Conservation (phyloP, 2,329 filamentous ascomycete species). For the Trichoderma semiorbis region DNA sequence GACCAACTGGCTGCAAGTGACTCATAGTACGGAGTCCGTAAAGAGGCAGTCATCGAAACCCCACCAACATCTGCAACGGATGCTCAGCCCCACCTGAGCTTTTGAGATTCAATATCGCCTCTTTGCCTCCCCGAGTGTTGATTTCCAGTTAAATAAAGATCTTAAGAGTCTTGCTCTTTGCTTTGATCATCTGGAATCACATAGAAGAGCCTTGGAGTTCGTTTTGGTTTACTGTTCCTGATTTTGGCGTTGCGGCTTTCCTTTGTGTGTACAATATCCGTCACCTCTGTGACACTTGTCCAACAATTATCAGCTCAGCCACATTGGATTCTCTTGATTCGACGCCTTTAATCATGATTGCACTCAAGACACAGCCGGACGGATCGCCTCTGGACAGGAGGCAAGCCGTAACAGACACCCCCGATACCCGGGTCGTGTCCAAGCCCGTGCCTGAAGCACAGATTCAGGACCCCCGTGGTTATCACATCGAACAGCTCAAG, state of each 20-base stretch:
- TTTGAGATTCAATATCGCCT: neutral
- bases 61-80: neutral
- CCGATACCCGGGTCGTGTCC: conserved; percentile 51
- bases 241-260: conserved; percentile 4
- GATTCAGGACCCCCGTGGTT: conserved; percentile 64
- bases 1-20: neutral
- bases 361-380: conserved; percentile 31
- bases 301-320: neutral
- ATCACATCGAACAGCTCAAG: conserved; percentile 70
- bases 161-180: neutral
- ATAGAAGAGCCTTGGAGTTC: neutral
- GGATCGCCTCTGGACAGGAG: conserved; percentile 33
- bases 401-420: conserved; percentile 46
- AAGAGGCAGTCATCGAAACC: neutral
- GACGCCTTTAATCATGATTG: conserved; percentile 34
- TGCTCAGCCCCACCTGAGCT: conserved; percentile 4
- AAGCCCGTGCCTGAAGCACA: conserved; percentile 66
- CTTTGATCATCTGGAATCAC: neutral
- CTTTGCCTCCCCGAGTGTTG: neutral
- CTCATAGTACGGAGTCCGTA: neutral
- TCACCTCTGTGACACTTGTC: neutral
- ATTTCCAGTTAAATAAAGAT: neutral
- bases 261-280: neutral
- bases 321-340: neutral
- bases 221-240: neutral